Evolutionary conservation across 768 basidiomycete genomes (phyloP).

Genomic region (Pulveroboletus sp.): DNA sequence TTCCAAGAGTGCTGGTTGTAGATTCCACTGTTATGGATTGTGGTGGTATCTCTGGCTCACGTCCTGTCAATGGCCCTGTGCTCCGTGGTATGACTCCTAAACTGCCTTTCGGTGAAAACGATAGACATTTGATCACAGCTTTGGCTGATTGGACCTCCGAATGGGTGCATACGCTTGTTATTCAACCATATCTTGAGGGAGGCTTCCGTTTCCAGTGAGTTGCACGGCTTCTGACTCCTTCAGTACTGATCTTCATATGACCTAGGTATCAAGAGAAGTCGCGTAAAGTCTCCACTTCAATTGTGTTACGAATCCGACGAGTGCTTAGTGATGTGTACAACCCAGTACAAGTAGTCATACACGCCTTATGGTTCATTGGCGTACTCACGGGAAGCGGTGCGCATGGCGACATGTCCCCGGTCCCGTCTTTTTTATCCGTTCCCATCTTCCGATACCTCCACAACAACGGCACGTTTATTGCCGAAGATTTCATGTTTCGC

Average conservation of each 20-base stretch:
- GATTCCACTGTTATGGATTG: not conserved
- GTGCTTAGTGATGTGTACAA: constrained; percentile 21
- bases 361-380: constrained; percentile 33
- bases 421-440: constrained; percentile 24
- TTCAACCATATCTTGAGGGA: constrained; percentile 18
- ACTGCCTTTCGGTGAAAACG: not conserved
- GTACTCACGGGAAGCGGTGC: constrained; percentile 18
- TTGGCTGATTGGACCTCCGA: constrained; percentile 25
- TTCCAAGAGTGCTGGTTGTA: not conserved
- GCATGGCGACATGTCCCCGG: constrained; percentile 8
- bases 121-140: constrained; percentile 4
- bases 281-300: constrained; percentile 2
- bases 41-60: not conserved
- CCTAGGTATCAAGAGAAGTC: constrained; percentile 16
- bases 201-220: constrained; percentile 22
- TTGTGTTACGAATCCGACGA: constrained; percentile 18
- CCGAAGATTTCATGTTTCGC: constrained; percentile 34
- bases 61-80: not conserved
- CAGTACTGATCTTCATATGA: not conserved
- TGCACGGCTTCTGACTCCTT: not conserved
- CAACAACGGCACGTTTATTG: constrained; percentile 22
- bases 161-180: constrained; percentile 23
- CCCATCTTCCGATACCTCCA: constrained; percentile 29
- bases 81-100: not conserved
- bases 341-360: constrained; percentile 25